A percentile compares a stretch with the other conserved stretches of the same genome.
Evolutionary conservation across 2,329 filamentous ascomycete genomes (phyloP).

Genomic region (Simplicillium sp.): DNA sequence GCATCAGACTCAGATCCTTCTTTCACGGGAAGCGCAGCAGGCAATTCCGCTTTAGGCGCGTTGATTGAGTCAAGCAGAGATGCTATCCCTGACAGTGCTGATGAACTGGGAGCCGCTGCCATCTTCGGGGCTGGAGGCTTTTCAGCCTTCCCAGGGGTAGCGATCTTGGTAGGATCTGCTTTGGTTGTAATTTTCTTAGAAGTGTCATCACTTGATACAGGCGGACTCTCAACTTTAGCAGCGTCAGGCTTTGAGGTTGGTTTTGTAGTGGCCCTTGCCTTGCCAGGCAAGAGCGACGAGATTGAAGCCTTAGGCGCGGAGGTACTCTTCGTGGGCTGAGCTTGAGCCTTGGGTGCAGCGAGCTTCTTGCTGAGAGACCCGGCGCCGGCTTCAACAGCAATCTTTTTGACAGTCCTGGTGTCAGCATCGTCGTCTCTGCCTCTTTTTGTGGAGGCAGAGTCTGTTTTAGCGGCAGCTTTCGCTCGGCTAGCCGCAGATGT

Average conservation of each 20-base stretch:
- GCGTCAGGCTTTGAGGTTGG: slow-evolving; percentile 25
- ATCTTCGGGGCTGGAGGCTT: slow-evolving; percentile 19
- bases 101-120: slow-evolving; percentile 18
- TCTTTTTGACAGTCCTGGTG: slow-evolving; percentile 29
- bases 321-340: slow-evolving; percentile 7
- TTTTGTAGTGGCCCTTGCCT: slow-evolving; percentile 34
- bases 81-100: slow-evolving; percentile 39
- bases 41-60: slow-evolving; percentile 25
- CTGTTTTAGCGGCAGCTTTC: slow-evolving; percentile 20
- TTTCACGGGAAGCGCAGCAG: slow-evolving; percentile 37
- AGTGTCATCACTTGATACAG: slow-evolving; percentile 20
- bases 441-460: slow-evolving; percentile 22
- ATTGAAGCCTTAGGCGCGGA: slow-evolving; percentile 16
- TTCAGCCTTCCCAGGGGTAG: slow-evolving; percentile 15
- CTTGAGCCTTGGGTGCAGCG: slow-evolving; percentile 23
- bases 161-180: slow-evolving; percentile 9
- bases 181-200: slow-evolving; percentile 15
- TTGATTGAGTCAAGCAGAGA: slow-evolving; percentile 43
- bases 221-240: slow-evolving; percentile 14
- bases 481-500: slow-evolving; percentile 28
- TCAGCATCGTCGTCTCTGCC: slow-evolving; percentile 30
- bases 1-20: slow-evolving; percentile 38
- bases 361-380: slow-evolving; percentile 29
- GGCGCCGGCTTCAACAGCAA: slow-evolving; percentile 28
- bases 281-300: slow-evolving; percentile 36